Evolutionary conservation across 495 filamentous ascomycete genomes (phyloP).

Genomic region (Trichocladium antarcticum): DNA sequence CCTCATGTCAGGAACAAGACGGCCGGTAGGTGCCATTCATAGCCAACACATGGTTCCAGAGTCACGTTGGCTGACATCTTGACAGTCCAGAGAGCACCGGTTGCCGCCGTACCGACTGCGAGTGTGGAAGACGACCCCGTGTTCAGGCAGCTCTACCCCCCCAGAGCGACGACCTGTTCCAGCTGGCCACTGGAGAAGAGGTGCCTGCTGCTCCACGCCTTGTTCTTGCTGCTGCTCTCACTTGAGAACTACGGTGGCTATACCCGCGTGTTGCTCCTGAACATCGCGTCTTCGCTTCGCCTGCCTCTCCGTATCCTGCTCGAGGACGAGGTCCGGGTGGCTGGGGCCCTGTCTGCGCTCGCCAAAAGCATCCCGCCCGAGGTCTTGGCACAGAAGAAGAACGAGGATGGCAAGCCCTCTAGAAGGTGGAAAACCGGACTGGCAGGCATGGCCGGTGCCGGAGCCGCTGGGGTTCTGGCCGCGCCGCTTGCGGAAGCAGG

Average conservation of each 20-base stretch:
- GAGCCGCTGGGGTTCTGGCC: slow-evolving; percentile 65
- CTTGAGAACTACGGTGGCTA: slow-evolving; percentile 70
- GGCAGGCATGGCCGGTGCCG: slow-evolving; percentile 51
- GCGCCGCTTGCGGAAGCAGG: slow-evolving; percentile 74
- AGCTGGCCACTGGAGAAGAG: slow-evolving; percentile 36
- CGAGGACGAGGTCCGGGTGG: slow-evolving; percentile 63
- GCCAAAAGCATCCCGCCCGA: slow-evolving; percentile 59
- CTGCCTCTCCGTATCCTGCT: slow-evolving; percentile 54
- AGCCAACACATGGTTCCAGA: not conserved
- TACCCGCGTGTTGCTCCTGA: slow-evolving; percentile 62
- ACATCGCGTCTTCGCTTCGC: slow-evolving; percentile 55
- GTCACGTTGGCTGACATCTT: slow-evolving; percentile 4
- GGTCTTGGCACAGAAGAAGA: slow-evolving; percentile 54
- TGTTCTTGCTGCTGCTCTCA: slow-evolving; percentile 65
- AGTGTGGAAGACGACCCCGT: slow-evolving; percentile 29
- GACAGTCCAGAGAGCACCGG: slow-evolving; percentile 20
- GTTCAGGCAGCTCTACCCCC: slow-evolving; percentile 35
- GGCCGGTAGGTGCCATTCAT: slow-evolving; percentile 6
- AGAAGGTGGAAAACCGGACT: slow-evolving; percentile 68
- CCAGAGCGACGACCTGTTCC: slow-evolving; percentile 33
- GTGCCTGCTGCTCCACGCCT: slow-evolving; percentile 41
- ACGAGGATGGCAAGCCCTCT: slow-evolving; percentile 51
- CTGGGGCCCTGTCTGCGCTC: slow-evolving; percentile 59
- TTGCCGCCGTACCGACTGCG: not conserved
- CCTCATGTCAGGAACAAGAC: slow-evolving; percentile 10